Percentiles rank a stretch among this genome's conserved stretches.
These are phyloP conservation scores for Microsporum canis DNA, from an alignment of 2,329 filamentous ascomycete genomes.

Conservation along the genomic window DNA sequence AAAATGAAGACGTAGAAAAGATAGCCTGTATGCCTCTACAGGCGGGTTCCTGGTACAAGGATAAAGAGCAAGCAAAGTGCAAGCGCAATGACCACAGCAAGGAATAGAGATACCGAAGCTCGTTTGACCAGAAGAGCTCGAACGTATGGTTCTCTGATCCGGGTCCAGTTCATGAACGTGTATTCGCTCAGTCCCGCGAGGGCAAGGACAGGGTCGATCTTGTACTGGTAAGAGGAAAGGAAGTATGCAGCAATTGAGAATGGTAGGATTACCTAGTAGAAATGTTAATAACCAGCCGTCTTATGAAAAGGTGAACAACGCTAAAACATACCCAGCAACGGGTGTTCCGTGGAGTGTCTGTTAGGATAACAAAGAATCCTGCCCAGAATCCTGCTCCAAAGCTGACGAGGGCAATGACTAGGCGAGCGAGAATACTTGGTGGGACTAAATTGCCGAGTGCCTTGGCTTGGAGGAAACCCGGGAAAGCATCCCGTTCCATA, in stretches of 20 bases:
- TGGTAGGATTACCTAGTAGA: constrained; percentile 60
- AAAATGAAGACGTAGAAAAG: neutral
- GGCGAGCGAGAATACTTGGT: constrained; percentile 70
- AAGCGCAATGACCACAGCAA: constrained; percentile 65
- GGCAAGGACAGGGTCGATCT: constrained; percentile 81
- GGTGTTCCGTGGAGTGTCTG: constrained; percentile 60
- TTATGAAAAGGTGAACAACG: neutral
- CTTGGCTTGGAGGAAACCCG: constrained; percentile 88
- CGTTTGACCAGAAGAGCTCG: constrained; percentile 74
- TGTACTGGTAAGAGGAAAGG: constrained; percentile 86
- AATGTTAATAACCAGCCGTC: constrained; percentile 14
- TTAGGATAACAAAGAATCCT: constrained; percentile 84
- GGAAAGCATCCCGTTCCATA: constrained; percentile 99
- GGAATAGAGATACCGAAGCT: constrained; percentile 64
- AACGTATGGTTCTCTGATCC: constrained; percentile 82
- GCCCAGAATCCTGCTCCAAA: constrained; percentile 94
- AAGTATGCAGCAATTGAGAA: constrained; percentile 87
- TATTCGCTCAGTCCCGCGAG: constrained; percentile 90
- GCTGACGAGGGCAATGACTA: constrained; percentile 72
- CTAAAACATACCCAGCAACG: constrained; percentile 66
- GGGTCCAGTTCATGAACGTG: constrained; percentile 83
- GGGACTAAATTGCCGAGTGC: constrained; percentile 92
- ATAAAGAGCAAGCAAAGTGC: constrained; percentile 86
- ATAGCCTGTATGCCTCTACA: constrained; percentile 18
- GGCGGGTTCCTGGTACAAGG: constrained; percentile 68